A percentile compares a stretch with the other conserved stretches of the same genome.
Conservation (phyloP, 2,329 filamentous ascomycete species). For the Ilyonectria robusta region DNA sequence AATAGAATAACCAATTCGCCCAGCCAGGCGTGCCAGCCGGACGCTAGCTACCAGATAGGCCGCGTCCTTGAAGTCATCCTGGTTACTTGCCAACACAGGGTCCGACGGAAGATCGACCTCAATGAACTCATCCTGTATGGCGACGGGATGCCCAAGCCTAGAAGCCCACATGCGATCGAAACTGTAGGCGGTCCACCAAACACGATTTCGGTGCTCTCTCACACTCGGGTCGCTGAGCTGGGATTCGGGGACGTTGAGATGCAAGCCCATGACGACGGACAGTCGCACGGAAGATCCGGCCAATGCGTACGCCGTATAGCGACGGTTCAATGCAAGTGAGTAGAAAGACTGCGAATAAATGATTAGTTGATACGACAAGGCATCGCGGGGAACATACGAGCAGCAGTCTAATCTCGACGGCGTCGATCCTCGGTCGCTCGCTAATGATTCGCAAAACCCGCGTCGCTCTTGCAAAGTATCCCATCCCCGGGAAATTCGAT, state of each 20-base stretch:
- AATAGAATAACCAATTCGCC: conserved; percentile 49
- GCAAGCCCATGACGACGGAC: conserved; percentile 60
- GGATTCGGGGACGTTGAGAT: conserved; percentile 55
- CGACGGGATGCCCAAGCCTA: conserved; percentile 63
- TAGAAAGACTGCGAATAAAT: conserved; percentile 56
- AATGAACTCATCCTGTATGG: conserved; percentile 64
- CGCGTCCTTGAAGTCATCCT: conserved; percentile 52
- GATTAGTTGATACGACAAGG: background rate
- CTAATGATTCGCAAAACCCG: conserved; percentile 55
- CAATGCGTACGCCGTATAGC: conserved; percentile 59
- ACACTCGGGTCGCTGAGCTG: conserved; percentile 56
- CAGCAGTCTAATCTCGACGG: conserved; percentile 60
- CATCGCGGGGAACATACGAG: conserved; percentile 52
- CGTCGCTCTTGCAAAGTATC: conserved; percentile 59
- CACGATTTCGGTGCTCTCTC: conserved; percentile 54
- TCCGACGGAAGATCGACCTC: conserved; percentile 59
- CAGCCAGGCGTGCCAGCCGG: conserved; percentile 53
- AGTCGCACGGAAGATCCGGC: conserved; percentile 61
- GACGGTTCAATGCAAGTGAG: conserved; percentile 59
- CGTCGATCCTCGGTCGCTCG: conserved; percentile 59
- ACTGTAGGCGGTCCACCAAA: conserved; percentile 34
- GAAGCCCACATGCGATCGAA: conserved; percentile 62
- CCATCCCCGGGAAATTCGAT: conserved; percentile 58
- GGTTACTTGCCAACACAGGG: conserved; percentile 42
- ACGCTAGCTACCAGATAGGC: conserved; percentile 54